A percentile compares a stretch with the other conserved stretches of the same genome.
Evolutionary conservation across 805 yeast species (phyloP).

Genomic region (Pichia gijzeniarum): DNA sequence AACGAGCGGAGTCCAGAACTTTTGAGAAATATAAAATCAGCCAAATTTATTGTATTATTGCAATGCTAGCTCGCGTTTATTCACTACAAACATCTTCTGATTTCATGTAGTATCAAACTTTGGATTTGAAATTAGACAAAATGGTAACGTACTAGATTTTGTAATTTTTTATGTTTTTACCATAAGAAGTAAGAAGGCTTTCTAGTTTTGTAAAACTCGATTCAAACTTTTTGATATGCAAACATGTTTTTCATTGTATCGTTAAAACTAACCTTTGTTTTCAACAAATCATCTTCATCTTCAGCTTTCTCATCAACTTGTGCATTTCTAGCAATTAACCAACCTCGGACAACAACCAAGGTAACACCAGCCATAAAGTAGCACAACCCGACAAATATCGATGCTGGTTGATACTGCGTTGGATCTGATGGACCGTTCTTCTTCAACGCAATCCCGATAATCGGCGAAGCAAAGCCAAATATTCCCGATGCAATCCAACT

Average conservation of each 20-base stretch:
- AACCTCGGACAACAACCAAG: constrained; percentile 45
- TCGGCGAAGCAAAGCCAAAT: constrained; percentile 50
- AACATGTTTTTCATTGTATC: constrained; percentile 6
- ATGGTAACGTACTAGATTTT: too few species aligned
- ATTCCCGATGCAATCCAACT: constrained; percentile 46
- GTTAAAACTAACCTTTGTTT: constrained; percentile 13
- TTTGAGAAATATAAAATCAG: too few species aligned
- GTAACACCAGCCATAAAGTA: constrained; percentile 40
- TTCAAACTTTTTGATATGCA: constrained; percentile 2
- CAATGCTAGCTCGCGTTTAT: too few species aligned
- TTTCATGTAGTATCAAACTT: too few species aligned
- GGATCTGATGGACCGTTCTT: constrained; percentile 32
- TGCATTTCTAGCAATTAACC: constrained; percentile 45
- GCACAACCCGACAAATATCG: constrained; percentile 53
- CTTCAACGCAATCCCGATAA: constrained; percentile 51
- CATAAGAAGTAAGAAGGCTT: too few species aligned
- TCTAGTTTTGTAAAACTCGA: too few species aligned
- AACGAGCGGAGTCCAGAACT: too few species aligned
- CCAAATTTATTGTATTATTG: too few species aligned
- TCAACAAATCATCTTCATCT: constrained; percentile 17
- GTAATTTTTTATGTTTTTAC: too few species aligned
- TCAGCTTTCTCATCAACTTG: constrained; percentile 15
- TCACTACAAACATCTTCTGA: too few species aligned
- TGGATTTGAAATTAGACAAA: too few species aligned
- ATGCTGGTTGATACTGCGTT: constrained; percentile 44